Percentiles rank a stretch among this genome's conserved stretches.
Conservation (phyloP, 1,139 yeast species). For the Debaryomyces psychrophilus region DNA sequence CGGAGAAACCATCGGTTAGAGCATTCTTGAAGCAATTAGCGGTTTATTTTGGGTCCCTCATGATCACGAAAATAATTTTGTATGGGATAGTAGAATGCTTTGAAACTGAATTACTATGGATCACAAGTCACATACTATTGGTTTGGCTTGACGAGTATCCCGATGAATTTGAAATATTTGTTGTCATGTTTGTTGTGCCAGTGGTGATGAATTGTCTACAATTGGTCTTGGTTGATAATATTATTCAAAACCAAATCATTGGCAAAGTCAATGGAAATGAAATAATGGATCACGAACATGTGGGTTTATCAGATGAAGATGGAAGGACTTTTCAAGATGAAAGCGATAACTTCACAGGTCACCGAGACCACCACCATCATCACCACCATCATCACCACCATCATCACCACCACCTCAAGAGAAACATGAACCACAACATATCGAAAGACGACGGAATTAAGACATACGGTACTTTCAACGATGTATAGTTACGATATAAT, state of each 20-base stretch:
- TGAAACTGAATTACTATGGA: constrained; percentile 46
- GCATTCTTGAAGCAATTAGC: constrained; percentile 76
- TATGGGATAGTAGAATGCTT: constrained; percentile 45
- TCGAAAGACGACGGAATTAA: background rate
- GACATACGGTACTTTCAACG: constrained; percentile 14
- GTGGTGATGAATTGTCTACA: constrained; percentile 83
- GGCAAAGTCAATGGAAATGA: constrained; percentile 26
- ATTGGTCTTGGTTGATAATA: constrained; percentile 82
- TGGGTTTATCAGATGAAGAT: constrained; percentile 9
- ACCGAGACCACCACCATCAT: constrained; percentile 2
- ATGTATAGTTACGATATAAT: background rate
- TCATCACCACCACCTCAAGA: background rate
- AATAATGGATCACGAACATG: constrained; percentile 20
- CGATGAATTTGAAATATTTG: constrained; percentile 72
- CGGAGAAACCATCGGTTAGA: constrained; percentile 59
- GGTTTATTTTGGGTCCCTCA: constrained; percentile 65
- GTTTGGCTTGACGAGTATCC: constrained; percentile 84
- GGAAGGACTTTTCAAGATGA: constrained; percentile 9
- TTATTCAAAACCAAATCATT: constrained; percentile 61
- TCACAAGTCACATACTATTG: constrained; percentile 50
- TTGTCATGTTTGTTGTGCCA: constrained; percentile 85
- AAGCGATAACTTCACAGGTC: constrained; percentile 9
- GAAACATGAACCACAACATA: background rate
- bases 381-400: constrained; percentile 3
- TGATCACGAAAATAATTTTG: constrained; percentile 62